Conservation (phyloP, 768 basidiomycete species). For the Lactifluus piperatus region DNA sequence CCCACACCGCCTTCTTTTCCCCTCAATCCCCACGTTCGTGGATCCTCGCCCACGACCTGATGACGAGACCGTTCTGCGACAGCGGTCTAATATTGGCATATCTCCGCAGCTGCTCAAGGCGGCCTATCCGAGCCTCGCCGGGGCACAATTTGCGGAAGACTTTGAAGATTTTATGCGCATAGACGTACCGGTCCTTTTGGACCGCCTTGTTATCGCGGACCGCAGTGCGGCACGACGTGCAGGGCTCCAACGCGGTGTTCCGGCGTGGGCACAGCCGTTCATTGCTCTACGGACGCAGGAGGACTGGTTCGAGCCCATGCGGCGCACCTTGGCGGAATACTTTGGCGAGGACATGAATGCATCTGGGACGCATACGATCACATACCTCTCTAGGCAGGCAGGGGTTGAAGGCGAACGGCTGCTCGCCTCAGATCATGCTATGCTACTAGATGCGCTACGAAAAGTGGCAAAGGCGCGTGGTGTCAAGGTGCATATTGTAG, state of each 20-base stretch:
- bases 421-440: conserved; percentile 45
- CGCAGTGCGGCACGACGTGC: conserved; percentile 47
- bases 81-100: conserved; percentile 27
- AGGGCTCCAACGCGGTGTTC: conserved; percentile 5
- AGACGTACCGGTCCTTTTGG: conserved; percentile 60
- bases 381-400: conserved; percentile 59
- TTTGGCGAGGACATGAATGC: conserved; percentile 27
- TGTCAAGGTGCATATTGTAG: conserved; percentile 7
- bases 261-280: conserved; percentile 28
- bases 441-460: conserved; percentile 48
- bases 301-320: conserved; percentile 33
- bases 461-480: conserved; percentile 31
- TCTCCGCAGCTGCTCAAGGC: conserved; percentile 37
- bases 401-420: conserved; percentile 41
- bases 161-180: conserved; percentile 70
- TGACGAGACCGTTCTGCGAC: conserved; percentile 22
- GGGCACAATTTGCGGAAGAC: conserved; percentile 60
- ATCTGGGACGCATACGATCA: conserved; percentile 40
- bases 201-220: conserved; percentile 72
- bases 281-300: conserved; percentile 35
- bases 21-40: conserved; percentile 53
- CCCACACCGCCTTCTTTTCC: conserved; percentile 55
- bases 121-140: conserved; percentile 57
- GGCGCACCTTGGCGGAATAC: conserved; percentile 34
- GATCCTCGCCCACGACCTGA: conserved; percentile 32